Percentiles rank a stretch among this genome's conserved stretches.
Conservation (phyloP, 306 rosid genomes). For the Citrullus amarus region DNA sequence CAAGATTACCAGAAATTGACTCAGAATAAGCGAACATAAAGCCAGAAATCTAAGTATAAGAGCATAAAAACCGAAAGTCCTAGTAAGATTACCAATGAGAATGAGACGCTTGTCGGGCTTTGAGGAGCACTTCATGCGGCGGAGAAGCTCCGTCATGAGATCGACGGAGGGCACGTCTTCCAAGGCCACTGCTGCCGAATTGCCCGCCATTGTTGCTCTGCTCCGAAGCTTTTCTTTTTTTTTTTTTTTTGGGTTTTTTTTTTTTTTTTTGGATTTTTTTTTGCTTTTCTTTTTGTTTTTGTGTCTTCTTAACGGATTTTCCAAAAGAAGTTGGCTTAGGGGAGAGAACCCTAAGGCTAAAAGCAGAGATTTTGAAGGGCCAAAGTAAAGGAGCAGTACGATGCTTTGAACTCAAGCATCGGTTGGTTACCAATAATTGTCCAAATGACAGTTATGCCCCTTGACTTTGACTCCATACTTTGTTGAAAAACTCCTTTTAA, state of each 20-base stretch:
- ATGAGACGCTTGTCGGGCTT: slow-evolving; percentile 94
- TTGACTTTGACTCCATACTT: neutral
- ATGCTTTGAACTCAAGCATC: slow-evolving; percentile 7
- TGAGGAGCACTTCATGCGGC: slow-evolving; percentile 72
- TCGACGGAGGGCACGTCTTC: slow-evolving; percentile 79
- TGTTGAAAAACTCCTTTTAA: neutral
- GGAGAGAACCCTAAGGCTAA: neutral
- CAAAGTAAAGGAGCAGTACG: neutral
- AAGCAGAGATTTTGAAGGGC: neutral
- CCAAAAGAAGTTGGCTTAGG: neutral
- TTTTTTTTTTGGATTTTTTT: neutral
- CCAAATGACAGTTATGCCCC: neutral
- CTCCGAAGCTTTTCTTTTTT: neutral
- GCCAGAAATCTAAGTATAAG: neutral
- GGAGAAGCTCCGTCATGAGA: slow-evolving; percentile 87
- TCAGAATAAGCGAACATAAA: neutral
- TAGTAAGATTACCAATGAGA: slow-evolving; percentile 49
- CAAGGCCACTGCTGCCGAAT: slow-evolving; percentile 30
- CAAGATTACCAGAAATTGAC: neutral
- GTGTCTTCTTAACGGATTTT: neutral
- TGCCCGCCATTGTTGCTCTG: slow-evolving; percentile 29
- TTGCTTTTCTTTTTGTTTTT: neutral
- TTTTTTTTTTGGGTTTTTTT: too few relatives aligned
- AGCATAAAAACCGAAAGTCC: neutral
- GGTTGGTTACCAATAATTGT: neutral